Evolutionary conservation across 2,329 filamentous ascomycete species (phyloP), one percentile per base, ranked within the genome.

Genomic region (Hypocreales sp.): DNA sequence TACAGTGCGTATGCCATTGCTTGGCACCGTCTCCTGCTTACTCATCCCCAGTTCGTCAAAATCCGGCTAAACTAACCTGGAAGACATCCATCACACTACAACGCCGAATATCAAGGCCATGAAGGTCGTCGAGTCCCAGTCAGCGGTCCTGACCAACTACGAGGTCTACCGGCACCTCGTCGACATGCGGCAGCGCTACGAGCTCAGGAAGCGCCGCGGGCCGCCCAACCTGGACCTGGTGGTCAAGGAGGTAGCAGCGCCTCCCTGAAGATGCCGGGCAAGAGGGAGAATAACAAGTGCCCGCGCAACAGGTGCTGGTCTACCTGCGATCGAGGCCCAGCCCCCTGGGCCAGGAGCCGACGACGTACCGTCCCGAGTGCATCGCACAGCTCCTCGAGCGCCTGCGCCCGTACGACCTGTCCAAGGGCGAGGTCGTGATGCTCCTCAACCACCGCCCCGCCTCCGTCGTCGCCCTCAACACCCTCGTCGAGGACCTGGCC

Each of bases 51-150:
- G n/a, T n/a, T n/a, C n/a, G n/a, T n/a, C n/a, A n/a, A n/a, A n/a
- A n/a, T n/a, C n/a, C n/a, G n/a, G n/a, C n/a, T n/a, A n/a, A n/a
- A n/a, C n/a, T n/a, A n/a, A n/a, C n/a, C n/a, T n/a, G n/a, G n/a
- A n/a, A n/a, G n/a, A n/a, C n/a, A n/a, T n/a, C n/a, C n/a, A n/a
- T n/a, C n/a, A n/a, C n/a, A n/a, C n/a, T n/a, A n/a, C n/a, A n/a
- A n/a, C n/a, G n/a, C n/a, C n/a, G n/a, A n/a, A n/a, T n/a, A n/a
- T n/a, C n/a, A n/a, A n/a, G n/a, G 47, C 20, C 13, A 74, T 77
- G 72, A 76, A 80, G 64, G 68, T 84, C 43, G 55, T 82, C 40
- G 76, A 79, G 43, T 60, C 76, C 4, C 75, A 82, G 46, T 70
- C 70, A 17, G 75, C 74, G 5, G 63, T 75, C 22, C 58, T 84